A percentile compares a stretch with the other conserved stretches of the same genome.
These are phyloP conservation scores for Urtica urens DNA, from an alignment of 306 rosid species.

Conservation along the genomic window DNA sequence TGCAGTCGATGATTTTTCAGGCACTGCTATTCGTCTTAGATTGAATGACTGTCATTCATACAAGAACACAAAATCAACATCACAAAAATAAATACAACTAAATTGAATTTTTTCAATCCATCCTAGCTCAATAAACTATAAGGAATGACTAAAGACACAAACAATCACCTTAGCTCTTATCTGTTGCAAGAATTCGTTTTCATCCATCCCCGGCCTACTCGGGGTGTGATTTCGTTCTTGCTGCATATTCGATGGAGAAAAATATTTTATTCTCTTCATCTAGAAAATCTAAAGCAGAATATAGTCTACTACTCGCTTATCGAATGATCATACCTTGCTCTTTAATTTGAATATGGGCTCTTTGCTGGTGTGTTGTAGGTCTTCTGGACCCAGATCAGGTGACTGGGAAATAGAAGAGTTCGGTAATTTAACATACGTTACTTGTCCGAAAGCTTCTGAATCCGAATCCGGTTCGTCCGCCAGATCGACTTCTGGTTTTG, in stretches of 20 bases:
- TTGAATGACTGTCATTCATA: conserved; percentile 93
- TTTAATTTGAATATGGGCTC: conserved; percentile 21
- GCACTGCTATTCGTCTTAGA: conserved; percentile 59
- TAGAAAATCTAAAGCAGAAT: neutral
- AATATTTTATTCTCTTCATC: no score
- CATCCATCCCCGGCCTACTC: conserved; percentile 36
- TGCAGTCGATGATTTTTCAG: conserved; percentile 35
- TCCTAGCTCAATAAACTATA: neutral
- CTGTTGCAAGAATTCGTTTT: conserved; percentile 72
- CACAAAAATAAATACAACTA: neutral
- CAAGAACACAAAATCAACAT: neutral
- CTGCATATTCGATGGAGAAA: no score
- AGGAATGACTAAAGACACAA: conserved; percentile 2
- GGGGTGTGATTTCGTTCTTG: conserved; percentile 34
- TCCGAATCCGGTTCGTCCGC: conserved; percentile 27
- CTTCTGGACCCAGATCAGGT: conserved; percentile 20
- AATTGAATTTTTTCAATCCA: neutral
- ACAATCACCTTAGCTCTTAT: conserved; percentile 61
- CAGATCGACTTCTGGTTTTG: conserved; percentile 35
- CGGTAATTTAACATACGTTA: conserved; percentile 16
- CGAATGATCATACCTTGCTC: conserved; percentile 34
- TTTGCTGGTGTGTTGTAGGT: conserved; percentile 23
- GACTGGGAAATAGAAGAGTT: conserved; percentile 29
- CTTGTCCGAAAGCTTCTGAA: conserved; percentile 22
- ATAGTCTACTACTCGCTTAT: neutral